Evolutionary conservation across 805 yeast genomes (phyloP).

Genomic region (Kuraishia cidri): DNA sequence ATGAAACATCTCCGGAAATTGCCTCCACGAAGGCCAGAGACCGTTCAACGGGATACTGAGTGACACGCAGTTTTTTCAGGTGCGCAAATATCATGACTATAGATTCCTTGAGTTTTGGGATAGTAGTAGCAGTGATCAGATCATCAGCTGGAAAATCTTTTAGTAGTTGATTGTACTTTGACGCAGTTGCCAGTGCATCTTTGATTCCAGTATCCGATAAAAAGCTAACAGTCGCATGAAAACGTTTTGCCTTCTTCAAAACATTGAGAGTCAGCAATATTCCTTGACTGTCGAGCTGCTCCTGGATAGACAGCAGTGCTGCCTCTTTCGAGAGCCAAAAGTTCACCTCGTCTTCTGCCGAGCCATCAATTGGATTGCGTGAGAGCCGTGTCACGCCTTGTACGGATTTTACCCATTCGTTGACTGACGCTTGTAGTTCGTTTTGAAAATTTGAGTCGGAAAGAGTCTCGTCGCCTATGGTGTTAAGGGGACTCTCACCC

Average conservation of each 20-base stretch:
- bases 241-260: conserved; percentile 63
- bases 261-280: conserved; percentile 50
- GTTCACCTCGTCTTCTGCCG: conserved; percentile 54
- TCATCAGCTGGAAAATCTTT: conserved; percentile 64
- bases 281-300: conserved; percentile 47
- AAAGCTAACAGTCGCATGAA: conserved; percentile 69
- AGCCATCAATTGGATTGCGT: conserved; percentile 46
- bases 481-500: conserved; percentile 11
- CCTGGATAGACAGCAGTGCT: conserved; percentile 44
- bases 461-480: conserved; percentile 15
- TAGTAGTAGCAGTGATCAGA: conserved; percentile 34
- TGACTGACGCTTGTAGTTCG: conserved; percentile 58
- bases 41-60: conserved; percentile 55
- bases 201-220: conserved; percentile 61
- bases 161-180: conserved; percentile 52
- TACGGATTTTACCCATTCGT: conserved; percentile 63
- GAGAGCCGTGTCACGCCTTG: conserved; percentile 45
- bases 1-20: conserved; percentile 46
- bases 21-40: conserved; percentile 61
- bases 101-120: conserved; percentile 35
- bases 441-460: conserved; percentile 54
- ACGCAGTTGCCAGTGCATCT: conserved; percentile 41
- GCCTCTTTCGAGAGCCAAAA: conserved; percentile 73
- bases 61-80: conserved; percentile 50
- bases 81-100: conserved; percentile 45